These are phyloP conservation scores for Aspergillus novofumigatus DNA, from an alignment of 2,329 filamentous ascomycete species.

Conservation along the genomic window DNA sequence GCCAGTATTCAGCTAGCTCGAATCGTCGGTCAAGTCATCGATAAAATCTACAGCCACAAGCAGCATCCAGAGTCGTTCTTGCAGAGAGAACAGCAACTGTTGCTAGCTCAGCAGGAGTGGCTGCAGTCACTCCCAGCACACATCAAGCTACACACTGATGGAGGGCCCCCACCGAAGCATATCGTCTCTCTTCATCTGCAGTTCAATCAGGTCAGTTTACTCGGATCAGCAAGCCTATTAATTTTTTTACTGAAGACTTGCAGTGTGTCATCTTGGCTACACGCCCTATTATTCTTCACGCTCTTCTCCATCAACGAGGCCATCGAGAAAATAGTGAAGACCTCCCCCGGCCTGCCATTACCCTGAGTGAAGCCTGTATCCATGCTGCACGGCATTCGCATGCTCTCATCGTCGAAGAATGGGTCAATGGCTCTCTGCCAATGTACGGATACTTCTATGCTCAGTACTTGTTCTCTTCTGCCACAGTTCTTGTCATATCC, in stretches of 20 bases:
- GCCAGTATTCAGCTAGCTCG: constrained; percentile 27
- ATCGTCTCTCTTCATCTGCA: constrained; percentile 29
- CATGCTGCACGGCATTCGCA: constrained; percentile 29
- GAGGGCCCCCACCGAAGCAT: constrained; percentile 13
- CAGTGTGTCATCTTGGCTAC: constrained; percentile 35
- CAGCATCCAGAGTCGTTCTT: constrained; percentile 25
- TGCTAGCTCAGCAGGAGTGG: constrained; percentile 30
- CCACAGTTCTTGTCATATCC: constrained; percentile 29
- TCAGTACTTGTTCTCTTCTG: constrained; percentile 31
- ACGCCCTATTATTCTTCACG: constrained; percentile 31
- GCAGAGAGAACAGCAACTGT: constrained; percentile 30
- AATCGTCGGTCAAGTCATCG: constrained; percentile 24
- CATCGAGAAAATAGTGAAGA: constrained; percentile 4
- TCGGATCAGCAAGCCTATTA: not conserved
- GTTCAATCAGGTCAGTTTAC: constrained; percentile 28
- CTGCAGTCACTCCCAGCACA: constrained; percentile 25
- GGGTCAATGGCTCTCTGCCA: constrained; percentile 29
- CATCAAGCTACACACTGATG: constrained; percentile 19
- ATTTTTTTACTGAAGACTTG: too few species aligned
- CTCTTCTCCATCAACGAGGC: constrained; percentile 21
- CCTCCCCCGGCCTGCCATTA: constrained; percentile 21
- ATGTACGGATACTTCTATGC: constrained; percentile 33
- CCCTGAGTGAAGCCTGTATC: constrained; percentile 30
- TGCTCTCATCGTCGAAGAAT: constrained; percentile 26
- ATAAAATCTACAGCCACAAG: constrained; percentile 23